Conservation (phyloP, 257 asterid species). For the Primulina huaijiensis region DNA sequence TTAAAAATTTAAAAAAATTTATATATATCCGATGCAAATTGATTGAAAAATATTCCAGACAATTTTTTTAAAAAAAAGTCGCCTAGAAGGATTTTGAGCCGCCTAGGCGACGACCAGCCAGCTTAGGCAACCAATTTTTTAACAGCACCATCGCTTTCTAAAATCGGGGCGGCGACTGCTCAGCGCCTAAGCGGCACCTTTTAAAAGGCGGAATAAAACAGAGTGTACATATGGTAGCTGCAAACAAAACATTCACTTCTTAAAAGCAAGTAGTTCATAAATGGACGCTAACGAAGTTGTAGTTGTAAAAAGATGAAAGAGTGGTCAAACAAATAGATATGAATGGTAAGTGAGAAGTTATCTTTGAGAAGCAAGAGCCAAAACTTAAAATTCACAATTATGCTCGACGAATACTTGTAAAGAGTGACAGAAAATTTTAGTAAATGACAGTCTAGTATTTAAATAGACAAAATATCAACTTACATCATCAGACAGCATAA, state of each 20-base stretch:
- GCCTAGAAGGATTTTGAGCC: too few relatives aligned
- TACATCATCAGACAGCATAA: neutral
- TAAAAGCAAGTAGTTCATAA: neutral
- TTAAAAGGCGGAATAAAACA: neutral
- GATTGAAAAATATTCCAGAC: too few relatives aligned
- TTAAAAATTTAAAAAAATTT: too few relatives aligned
- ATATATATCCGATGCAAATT: too few relatives aligned
- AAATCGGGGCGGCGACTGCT: too few relatives aligned
- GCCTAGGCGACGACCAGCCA: too few relatives aligned
- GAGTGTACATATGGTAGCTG: neutral
- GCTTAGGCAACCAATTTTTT: too few relatives aligned
- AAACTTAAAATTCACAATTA: neutral
- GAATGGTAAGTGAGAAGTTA: neutral
- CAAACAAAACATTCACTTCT: neutral
- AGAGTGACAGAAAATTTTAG: too few relatives aligned
- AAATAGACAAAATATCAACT: too few relatives aligned
- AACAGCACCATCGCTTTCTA: too few relatives aligned
- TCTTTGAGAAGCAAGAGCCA: neutral
- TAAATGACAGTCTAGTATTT: neutral
- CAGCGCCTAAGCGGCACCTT: too few relatives aligned
- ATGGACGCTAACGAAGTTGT: neutral
- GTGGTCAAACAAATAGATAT: neutral
- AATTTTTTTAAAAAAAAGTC: too few relatives aligned
- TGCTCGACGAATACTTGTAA: neutral
- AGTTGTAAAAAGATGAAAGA: neutral